Percentiles rank a stretch among this genome's conserved stretches.
These are phyloP conservation scores for Clonostachys chloroleuca DNA, from an alignment of 2,329 filamentous ascomycete genomes.

Conservation along the genomic window DNA sequence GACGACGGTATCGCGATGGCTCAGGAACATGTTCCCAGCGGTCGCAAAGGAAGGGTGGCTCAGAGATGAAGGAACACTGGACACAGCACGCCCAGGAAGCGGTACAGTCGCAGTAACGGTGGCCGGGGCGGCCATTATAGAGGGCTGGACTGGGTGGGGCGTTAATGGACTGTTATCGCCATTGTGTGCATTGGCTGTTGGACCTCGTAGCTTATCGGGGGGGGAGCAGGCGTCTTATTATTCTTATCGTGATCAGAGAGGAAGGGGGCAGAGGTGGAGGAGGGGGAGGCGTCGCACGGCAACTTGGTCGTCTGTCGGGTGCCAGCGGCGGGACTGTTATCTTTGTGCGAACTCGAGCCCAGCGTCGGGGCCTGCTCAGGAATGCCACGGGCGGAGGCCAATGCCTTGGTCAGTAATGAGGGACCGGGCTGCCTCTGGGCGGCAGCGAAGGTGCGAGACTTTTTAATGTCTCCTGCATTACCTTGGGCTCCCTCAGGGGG, in stretches of 20 bases:
- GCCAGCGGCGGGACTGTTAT: too few species aligned
- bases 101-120: slow-evolving; percentile 21
- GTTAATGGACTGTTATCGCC: slow-evolving; percentile 30
- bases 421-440: slow-evolving; percentile 42
- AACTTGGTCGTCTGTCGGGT: too few species aligned
- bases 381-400: slow-evolving; percentile 55
- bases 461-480: slow-evolving; percentile 29
- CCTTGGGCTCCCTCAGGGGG: slow-evolving; percentile 8
- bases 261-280: background rate
- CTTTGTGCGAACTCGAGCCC: too few species aligned
- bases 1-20: slow-evolving; percentile 23
- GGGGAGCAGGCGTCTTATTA: background rate
- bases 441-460: slow-evolving; percentile 31
- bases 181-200: slow-evolving; percentile 11
- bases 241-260: too few species aligned
- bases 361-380: slow-evolving; percentile 9
- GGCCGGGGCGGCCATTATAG: slow-evolving; percentile 22
- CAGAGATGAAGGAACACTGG: slow-evolving; percentile 23
- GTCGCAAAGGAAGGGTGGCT: slow-evolving; percentile 20
- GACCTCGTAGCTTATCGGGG: slow-evolving; percentile 23
- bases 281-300: background rate
- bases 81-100: slow-evolving; percentile 17
- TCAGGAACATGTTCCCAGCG: slow-evolving; percentile 28
- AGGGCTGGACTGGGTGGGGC: slow-evolving; percentile 21
- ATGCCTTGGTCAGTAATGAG: slow-evolving; percentile 52